These are phyloP conservation scores for Suillus discolor DNA, from an alignment of 768 basidiomycete genomes.

Conservation along the genomic window DNA sequence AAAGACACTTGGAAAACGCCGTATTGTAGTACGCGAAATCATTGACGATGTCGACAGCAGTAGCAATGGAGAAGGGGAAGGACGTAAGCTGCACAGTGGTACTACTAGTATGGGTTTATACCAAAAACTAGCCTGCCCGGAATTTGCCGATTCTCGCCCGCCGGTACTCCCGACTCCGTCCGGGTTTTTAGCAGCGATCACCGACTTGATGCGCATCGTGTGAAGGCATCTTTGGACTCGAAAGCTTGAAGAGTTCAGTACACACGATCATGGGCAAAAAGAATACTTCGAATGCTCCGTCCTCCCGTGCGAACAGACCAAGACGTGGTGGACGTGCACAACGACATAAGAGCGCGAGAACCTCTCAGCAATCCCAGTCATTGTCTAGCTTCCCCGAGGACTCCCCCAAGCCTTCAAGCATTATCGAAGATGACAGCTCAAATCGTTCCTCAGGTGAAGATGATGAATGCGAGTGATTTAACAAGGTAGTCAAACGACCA, in stretches of 20 bases:
- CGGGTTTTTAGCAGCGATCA: background rate
- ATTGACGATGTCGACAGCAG: slow-evolving; percentile 21
- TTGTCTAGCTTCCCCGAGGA: slow-evolving; percentile 13
- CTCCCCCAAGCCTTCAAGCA: slow-evolving; percentile 58
- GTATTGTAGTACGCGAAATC: slow-evolving; percentile 40
- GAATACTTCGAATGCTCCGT: background rate
- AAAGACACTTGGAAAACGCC: slow-evolving; percentile 35
- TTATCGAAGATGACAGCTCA: slow-evolving; percentile 47
- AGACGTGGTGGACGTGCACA: slow-evolving; percentile 8
- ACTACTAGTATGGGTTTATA: background rate
- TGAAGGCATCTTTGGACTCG: no score
- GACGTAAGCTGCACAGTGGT: background rate
- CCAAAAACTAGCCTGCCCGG: background rate
- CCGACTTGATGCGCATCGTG: no score
- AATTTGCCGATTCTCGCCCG: slow-evolving; percentile 1
- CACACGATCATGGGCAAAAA: slow-evolving; percentile 10
- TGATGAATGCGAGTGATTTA: slow-evolving; percentile 30
- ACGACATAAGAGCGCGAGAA: background rate
- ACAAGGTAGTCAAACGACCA: slow-evolving; percentile 1
- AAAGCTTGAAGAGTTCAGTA: background rate
- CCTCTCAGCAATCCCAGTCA: background rate
- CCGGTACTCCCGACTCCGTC: background rate
- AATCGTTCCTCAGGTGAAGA: slow-evolving; percentile 34
- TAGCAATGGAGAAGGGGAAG: background rate
- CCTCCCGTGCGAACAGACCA: background rate